A percentile compares a stretch with the other conserved stretches of the same genome.
These are phyloP conservation scores for Quercus ilex DNA, from an alignment of 306 rosid species.

Conservation along the genomic window DNA sequence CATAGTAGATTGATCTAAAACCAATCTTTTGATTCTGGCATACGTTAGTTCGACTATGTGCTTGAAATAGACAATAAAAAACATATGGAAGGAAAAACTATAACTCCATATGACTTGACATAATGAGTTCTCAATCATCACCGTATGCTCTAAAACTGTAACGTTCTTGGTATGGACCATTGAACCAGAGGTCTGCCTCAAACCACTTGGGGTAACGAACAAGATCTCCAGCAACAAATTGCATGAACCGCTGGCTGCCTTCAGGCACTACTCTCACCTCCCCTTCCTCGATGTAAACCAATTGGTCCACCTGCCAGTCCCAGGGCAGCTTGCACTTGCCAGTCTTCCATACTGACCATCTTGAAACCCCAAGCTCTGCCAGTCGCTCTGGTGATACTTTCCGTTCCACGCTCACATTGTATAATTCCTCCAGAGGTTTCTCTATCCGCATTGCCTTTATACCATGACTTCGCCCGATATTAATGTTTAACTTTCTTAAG, in stretches of 20 bases:
- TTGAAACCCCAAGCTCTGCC: conserved; percentile 65
- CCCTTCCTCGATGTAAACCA: conserved; percentile 91
- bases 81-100: neutral
- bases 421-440: conserved; percentile 77
- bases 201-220: conserved; percentile 85
- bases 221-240: conserved; percentile 78
- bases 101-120: neutral
- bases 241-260: conserved; percentile 78
- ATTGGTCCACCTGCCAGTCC: conserved; percentile 95
- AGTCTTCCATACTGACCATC: conserved; percentile 91
- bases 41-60: neutral
- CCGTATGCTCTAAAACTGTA: conserved; percentile 81
- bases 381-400: conserved; percentile 54
- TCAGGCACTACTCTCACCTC: conserved; percentile 88
- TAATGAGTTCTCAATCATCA: conserved; percentile 42
- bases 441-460: conserved; percentile 59
- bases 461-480: conserved; percentile 11
- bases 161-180: conserved; percentile 81
- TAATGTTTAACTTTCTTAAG: conserved; percentile 16
- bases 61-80: neutral
- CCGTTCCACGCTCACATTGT: conserved; percentile 72
- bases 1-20: neutral
- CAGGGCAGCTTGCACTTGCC: conserved; percentile 73
- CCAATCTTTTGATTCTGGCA: neutral
- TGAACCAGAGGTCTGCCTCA: conserved; percentile 89